phyloP scores from a whole-genome alignment of 805 yeast species.

The Candida ascalaphidarum region DNA sequence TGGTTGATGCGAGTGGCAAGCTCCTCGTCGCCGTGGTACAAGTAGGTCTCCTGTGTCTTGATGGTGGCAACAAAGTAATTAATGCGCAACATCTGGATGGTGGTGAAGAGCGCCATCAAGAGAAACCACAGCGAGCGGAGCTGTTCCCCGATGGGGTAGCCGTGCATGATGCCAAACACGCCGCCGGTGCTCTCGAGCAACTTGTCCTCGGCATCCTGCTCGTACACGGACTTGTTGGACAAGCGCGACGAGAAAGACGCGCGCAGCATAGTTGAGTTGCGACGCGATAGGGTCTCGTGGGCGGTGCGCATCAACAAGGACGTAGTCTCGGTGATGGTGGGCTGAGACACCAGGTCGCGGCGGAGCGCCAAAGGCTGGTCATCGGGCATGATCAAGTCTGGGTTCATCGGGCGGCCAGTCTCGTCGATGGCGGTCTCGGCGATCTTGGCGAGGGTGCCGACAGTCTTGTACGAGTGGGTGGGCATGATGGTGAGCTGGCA shows the following conservation, averaged over 20 bases:
- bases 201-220: slow-evolving; percentile 54
- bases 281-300: slow-evolving; percentile 12
- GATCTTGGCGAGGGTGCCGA: slow-evolving; percentile 58
- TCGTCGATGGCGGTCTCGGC: slow-evolving; percentile 71
- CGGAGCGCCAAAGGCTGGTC: too few relatives aligned
- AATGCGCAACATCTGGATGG: slow-evolving; percentile 84
- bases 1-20: slow-evolving; percentile 50
- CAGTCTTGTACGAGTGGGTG: slow-evolving; percentile 59
- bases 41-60: slow-evolving; percentile 69
- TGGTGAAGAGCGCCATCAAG: slow-evolving; percentile 69
- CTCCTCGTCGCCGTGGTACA: slow-evolving; percentile 41
- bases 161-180: slow-evolving; percentile 71
- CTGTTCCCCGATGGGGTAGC: slow-evolving; percentile 40
- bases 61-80: slow-evolving; percentile 91
- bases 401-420: slow-evolving; percentile 48
- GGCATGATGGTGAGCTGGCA: slow-evolving; percentile 84
- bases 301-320: slow-evolving; percentile 28
- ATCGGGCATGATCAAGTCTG: slow-evolving; percentile 31
- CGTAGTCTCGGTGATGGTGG: slow-evolving; percentile 33
- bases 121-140: slow-evolving; percentile 65
- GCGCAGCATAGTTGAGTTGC: slow-evolving; percentile 30
- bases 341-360: slow-evolving; percentile 23
- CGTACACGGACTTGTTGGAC: slow-evolving; percentile 54
- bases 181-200: slow-evolving; percentile 44
- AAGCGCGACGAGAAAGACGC: slow-evolving; percentile 16